A percentile compares a stretch with the other conserved stretches of the same genome.
phyloP scores from a whole-genome alignment of 345 rosid genomes.

The Hevea brasiliensis region DNA sequence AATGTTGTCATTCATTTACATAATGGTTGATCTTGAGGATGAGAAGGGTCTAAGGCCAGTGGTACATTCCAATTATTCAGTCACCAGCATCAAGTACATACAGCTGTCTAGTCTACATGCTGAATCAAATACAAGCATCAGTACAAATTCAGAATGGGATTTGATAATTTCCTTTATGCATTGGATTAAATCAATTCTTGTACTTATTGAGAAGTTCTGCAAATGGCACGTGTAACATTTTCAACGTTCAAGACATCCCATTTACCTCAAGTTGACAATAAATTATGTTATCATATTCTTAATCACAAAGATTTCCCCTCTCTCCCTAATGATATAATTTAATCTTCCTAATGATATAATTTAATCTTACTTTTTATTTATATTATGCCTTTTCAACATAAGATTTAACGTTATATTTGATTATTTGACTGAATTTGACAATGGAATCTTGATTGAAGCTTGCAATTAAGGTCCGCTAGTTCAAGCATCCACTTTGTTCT shows the following conservation, averaged over 20 bases:
- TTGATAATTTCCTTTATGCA: no score
- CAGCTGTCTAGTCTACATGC: slow-evolving; percentile 16
- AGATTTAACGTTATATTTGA: slow-evolving; percentile 18
- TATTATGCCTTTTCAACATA: no score
- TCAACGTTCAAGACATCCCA: not conserved
- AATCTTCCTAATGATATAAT: no score
- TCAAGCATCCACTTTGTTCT: slow-evolving; percentile 37
- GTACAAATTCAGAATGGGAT: not conserved
- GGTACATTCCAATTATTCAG: slow-evolving; percentile 18
- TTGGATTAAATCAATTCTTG: no score
- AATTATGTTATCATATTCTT: slow-evolving; percentile 21
- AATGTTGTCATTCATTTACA: no score
- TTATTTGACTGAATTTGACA: slow-evolving; percentile 35
- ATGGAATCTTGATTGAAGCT: slow-evolving; percentile 36
- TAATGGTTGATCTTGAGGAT: no score
- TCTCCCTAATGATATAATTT: slow-evolving; percentile 21
- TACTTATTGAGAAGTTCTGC: no score
- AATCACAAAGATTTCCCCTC: slow-evolving; percentile 15
- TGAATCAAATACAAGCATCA: slow-evolving; percentile 7
- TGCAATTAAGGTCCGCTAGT: slow-evolving; percentile 34
- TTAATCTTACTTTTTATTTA: no score
- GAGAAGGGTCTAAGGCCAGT: no score
- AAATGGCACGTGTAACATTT: not conserved
- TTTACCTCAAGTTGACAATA: slow-evolving; percentile 21
- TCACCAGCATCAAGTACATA: slow-evolving; percentile 16